Percentiles rank a stretch among this genome's conserved stretches.
Conservation (phyloP, 805 yeast genomes). For the Pichia eremophila region DNA sequence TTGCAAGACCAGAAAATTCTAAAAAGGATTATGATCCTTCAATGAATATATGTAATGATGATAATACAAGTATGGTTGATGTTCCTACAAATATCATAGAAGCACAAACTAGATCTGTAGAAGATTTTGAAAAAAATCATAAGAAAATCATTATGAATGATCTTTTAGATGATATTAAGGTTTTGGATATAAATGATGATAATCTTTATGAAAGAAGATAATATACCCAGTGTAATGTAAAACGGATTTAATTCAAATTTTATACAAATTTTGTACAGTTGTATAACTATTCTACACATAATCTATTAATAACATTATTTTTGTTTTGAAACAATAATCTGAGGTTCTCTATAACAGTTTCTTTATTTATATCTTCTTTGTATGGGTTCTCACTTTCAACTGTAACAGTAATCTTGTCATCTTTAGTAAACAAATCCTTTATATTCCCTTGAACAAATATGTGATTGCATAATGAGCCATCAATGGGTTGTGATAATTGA, state of each 20-base stretch:
- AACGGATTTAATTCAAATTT: not conserved
- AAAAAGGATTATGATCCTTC: not conserved
- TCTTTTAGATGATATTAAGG: constrained; percentile 3
- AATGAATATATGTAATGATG: not conserved
- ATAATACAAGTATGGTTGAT: constrained; percentile 9
- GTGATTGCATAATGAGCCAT: not conserved
- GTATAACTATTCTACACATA: not conserved
- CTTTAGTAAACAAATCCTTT: constrained; percentile 2
- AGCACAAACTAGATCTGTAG: not conserved
- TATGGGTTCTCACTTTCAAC: not conserved
- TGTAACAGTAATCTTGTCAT: not conserved
- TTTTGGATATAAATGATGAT: constrained; percentile 2
- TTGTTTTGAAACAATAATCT: not conserved
- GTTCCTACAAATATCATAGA: constrained; percentile 10
- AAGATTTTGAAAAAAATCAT: not conserved
- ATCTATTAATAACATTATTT: constrained; percentile 4
- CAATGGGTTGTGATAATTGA: not conserved
- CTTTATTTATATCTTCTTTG: not conserved
- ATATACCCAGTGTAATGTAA: not conserved
- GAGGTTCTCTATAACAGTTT: not conserved
- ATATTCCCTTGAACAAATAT: not conserved
- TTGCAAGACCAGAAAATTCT: too few species aligned
- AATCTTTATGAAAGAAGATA: not conserved
- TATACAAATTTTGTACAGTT: not conserved
- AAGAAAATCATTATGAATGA: not conserved